phyloP scores from a whole-genome alignment of 1,284 basidiomycete species.

The Mycena citricolor region DNA sequence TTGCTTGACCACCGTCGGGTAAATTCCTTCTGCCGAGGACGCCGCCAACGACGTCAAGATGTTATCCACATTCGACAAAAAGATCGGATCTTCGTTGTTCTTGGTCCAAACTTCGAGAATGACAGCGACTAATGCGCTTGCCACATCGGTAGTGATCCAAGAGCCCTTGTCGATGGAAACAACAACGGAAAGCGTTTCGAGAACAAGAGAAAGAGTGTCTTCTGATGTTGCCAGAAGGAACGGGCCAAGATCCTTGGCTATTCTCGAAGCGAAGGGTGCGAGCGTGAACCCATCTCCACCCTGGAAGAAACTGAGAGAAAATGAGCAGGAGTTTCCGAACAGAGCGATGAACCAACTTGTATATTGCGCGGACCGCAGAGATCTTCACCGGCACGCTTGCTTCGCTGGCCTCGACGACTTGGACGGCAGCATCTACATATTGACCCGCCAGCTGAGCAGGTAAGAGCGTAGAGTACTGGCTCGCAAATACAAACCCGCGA shows the following conservation, averaged over 20 bases:
- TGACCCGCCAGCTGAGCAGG: constrained; percentile 72
- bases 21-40: constrained; percentile 57
- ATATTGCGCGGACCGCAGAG: constrained; percentile 88
- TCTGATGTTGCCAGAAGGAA: constrained; percentile 80
- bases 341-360: constrained; percentile 59
- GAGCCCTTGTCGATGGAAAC: constrained; percentile 71
- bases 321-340: constrained; percentile 12
- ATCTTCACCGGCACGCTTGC: constrained; percentile 86
- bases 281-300: constrained; percentile 60
- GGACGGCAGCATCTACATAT: constrained; percentile 85
- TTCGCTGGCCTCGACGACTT: constrained; percentile 74
- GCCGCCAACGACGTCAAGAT: constrained; percentile 73
- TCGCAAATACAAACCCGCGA: constrained; percentile 91
- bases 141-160: constrained; percentile 67
- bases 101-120: constrained; percentile 80
- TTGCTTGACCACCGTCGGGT: constrained; percentile 70
- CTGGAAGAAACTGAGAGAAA: constrained; percentile 59
- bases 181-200: constrained; percentile 83
- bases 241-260: constrained; percentile 83
- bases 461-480: constrained; percentile 79
- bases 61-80: constrained; percentile 84
- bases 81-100: constrained; percentile 87
- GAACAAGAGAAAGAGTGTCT: constrained; percentile 87
- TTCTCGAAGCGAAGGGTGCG: constrained; percentile 65
- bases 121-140: constrained; percentile 61